Evolutionary conservation across 768 basidiomycete species (phyloP).

Genomic region (Cantharellus cinnabarinus): DNA sequence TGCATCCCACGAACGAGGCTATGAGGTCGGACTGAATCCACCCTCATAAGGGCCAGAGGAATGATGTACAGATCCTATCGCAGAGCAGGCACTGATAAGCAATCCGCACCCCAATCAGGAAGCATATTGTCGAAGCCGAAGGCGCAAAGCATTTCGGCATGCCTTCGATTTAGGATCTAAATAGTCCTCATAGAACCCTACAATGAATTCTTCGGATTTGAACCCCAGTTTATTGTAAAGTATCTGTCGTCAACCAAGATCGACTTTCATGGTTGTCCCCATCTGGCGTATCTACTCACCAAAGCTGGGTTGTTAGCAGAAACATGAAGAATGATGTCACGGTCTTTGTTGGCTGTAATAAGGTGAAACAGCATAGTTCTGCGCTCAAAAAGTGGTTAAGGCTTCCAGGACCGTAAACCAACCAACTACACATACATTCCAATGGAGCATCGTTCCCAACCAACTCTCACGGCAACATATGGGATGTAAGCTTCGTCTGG

Average conservation of each 20-base stretch:
- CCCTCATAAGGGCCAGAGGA: too few relatives aligned
- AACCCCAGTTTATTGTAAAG: constrained; percentile 75
- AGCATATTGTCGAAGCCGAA: constrained; percentile 41
- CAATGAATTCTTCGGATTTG: constrained; percentile 69
- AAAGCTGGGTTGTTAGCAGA: constrained; percentile 66
- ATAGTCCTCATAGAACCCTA: constrained; percentile 65
- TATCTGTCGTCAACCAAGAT: constrained; percentile 14
- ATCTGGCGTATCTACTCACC: constrained; percentile 21
- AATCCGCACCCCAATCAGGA: too few relatives aligned
- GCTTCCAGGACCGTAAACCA: constrained; percentile 2
- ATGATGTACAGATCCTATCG: too few relatives aligned
- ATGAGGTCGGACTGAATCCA: too few relatives aligned
- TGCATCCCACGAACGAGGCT: too few relatives aligned
- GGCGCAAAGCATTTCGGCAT: constrained; percentile 62
- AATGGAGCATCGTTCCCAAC: constrained; percentile 65
- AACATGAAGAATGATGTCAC: constrained; percentile 66
- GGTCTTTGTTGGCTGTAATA: constrained; percentile 45
- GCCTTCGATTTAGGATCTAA: constrained; percentile 45
- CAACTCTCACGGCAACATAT: constrained; percentile 54
- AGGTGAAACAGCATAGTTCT: constrained; percentile 67
- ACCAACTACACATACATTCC: constrained; percentile 32
- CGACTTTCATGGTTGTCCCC: neutral
- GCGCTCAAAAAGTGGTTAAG: neutral
- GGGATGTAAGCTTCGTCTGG: constrained; percentile 59
- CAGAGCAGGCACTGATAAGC: too few relatives aligned